Conservation (phyloP, 2,329 filamentous ascomycete genomes). For the Colletotrichum spaethianum region DNA sequence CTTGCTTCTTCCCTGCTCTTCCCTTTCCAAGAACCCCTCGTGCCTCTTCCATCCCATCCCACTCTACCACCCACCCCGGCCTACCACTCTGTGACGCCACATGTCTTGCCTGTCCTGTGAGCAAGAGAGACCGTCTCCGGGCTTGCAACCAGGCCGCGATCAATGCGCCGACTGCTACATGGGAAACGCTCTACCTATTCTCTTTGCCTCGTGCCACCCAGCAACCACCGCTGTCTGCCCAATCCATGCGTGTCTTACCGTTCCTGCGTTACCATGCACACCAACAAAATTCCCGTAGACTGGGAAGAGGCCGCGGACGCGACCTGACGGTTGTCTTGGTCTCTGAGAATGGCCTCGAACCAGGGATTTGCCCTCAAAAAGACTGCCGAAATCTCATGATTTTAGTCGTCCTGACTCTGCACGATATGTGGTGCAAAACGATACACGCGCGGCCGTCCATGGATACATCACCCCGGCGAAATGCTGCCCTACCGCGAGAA, state of each 20-base stretch:
- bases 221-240: neutral
- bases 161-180: slow-evolving; percentile 27
- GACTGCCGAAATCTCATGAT: slow-evolving; percentile 1
- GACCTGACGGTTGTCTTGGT: neutral
- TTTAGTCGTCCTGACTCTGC: no score
- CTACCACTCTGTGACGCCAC: slow-evolving; percentile 32
- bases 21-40: neutral
- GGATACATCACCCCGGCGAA: neutral
- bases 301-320: slow-evolving; percentile 6
- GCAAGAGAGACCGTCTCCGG: slow-evolving; percentile 4
- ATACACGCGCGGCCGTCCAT: neutral
- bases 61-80: slow-evolving; percentile 6
- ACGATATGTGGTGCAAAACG: neutral
- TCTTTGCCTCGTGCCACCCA: slow-evolving; percentile 1
- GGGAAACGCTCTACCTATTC: no score
- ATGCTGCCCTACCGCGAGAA: neutral
- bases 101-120: slow-evolving; percentile 33
- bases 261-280: slow-evolving; percentile 26
- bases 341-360: neutral
- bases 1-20: neutral
- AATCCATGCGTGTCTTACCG: slow-evolving; percentile 31
- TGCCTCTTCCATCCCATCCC: neutral
- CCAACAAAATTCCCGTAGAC: slow-evolving; percentile 2
- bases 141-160: slow-evolving; percentile 18
- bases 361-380: neutral